A percentile compares a stretch with the other conserved stretches of the same genome.
Conservation (phyloP, 2,329 filamentous ascomycete genomes). For the Fusarium sacchari region DNA sequence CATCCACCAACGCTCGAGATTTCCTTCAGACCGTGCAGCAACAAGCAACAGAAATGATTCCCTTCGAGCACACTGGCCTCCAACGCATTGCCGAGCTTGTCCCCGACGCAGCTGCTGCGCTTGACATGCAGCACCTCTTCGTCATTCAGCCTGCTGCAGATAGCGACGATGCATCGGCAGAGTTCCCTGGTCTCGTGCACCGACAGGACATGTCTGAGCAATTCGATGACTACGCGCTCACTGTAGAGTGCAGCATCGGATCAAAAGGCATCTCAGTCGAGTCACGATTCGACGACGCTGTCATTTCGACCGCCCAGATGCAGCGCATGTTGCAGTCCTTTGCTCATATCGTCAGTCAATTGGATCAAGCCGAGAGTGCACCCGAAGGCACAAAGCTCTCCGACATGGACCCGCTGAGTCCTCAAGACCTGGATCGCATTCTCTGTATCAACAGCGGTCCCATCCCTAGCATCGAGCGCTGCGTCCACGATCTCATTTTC, state of each 20-base stretch:
- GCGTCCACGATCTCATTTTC: not conserved
- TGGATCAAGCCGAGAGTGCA: not conserved
- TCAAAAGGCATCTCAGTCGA: not conserved
- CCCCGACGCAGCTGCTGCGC: not conserved
- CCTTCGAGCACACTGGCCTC: not conserved
- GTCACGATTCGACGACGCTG: not conserved
- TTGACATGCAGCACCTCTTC: not conserved
- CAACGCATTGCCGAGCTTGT: not conserved
- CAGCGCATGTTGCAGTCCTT: not conserved
- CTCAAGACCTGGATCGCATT: not conserved
- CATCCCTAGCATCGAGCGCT: not conserved
- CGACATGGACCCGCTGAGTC: not conserved
- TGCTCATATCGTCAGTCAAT: not conserved
- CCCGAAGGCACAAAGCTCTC: accelerated
- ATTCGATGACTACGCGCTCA: not conserved
- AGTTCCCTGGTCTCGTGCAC: not conserved
- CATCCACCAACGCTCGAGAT: accelerated
- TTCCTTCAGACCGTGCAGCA: not conserved
- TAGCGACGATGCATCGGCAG: not conserved
- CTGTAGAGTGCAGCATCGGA: not conserved
- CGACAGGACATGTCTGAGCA: not conserved
- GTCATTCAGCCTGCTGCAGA: not conserved
- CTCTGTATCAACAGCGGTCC: not conserved
- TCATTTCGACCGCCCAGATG: not conserved
- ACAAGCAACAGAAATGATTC: not conserved